A percentile compares a stretch with the other conserved stretches of the same genome.
Evolutionary conservation across 768 basidiomycete species (phyloP).

Genomic region (Kwoniella mangroviensis): DNA sequence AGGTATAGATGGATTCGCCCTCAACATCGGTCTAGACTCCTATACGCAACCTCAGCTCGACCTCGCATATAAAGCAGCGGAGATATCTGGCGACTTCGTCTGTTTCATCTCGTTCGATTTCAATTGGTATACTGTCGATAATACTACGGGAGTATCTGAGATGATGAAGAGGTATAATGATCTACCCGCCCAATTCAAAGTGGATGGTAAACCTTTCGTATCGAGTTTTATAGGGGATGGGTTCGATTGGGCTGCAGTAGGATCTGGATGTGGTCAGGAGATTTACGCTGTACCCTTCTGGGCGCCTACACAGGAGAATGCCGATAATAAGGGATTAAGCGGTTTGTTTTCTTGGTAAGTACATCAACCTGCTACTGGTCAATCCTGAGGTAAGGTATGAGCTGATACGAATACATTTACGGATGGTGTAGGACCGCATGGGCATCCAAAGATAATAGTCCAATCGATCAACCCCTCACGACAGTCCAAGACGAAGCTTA

Average conservation of each 20-base stretch:
- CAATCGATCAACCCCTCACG: constrained; percentile 41
- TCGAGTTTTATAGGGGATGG: constrained; percentile 57
- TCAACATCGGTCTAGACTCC: constrained; percentile 54
- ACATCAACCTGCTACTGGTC: background rate
- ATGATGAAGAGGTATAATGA: constrained; percentile 43
- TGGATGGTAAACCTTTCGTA: constrained; percentile 53
- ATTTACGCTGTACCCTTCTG: constrained; percentile 55
- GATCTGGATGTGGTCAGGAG: constrained; percentile 29
- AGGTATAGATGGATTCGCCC: constrained; percentile 53
- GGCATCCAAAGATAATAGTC: constrained; percentile 52
- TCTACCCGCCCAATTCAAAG: constrained; percentile 43
- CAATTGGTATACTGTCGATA: constrained; percentile 53
- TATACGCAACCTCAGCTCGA: constrained; percentile 53
- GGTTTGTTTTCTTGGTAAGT: constrained; percentile 56
- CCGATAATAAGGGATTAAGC: constrained; percentile 35
- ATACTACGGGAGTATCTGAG: constrained; percentile 31
- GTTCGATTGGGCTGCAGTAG: constrained; percentile 49
- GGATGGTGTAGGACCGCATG: constrained; percentile 47
- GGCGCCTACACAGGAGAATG: constrained; percentile 43
- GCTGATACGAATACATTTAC: background rate
- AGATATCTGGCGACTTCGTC: constrained; percentile 41
- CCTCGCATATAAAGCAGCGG: constrained; percentile 51
- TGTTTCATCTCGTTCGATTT: constrained; percentile 59
- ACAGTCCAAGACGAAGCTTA: constrained; percentile 34
- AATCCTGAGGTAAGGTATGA: background rate